Evolutionary conservation across 1,139 yeast species (phyloP).

Genomic region (Taiozyma onychis): DNA sequence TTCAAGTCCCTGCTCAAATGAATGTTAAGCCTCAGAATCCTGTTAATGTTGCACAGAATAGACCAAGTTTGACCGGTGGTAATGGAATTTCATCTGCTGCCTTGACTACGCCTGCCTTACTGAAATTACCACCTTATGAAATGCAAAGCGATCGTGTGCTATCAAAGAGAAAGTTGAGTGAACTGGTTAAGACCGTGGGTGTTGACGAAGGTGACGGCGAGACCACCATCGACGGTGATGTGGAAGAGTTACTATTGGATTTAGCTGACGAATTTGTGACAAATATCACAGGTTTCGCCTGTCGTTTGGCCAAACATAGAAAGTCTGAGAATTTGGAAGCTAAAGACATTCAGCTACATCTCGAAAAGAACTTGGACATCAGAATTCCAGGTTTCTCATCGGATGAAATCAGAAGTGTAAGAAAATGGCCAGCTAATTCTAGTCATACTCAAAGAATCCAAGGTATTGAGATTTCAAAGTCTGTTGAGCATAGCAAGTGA

Average conservation of each 20-base stretch:
- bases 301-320: slow-evolving; percentile 91
- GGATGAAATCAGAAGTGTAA: slow-evolving; percentile 81
- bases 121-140: slow-evolving; percentile 77
- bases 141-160: slow-evolving; percentile 78
- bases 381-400: slow-evolving; percentile 89
- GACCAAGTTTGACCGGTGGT: slow-evolving; percentile 89
- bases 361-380: slow-evolving; percentile 94
- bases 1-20: slow-evolving; percentile 67
- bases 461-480: slow-evolving; percentile 39
- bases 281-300: slow-evolving; percentile 87
- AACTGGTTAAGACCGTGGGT: slow-evolving; percentile 76
- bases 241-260: slow-evolving; percentile 84
- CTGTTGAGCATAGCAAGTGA: slow-evolving; percentile 24
- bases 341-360: slow-evolving; percentile 83
- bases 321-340: slow-evolving; percentile 86
- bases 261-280: slow-evolving; percentile 94
- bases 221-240: slow-evolving; percentile 92
- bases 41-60: slow-evolving; percentile 51
- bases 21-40: slow-evolving; percentile 62
- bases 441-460: slow-evolving; percentile 66
- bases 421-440: slow-evolving; percentile 74
- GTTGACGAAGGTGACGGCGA: slow-evolving; percentile 86
- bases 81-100: slow-evolving; percentile 63
- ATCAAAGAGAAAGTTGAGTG: slow-evolving; percentile 83
- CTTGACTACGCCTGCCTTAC: slow-evolving; percentile 68